These are phyloP conservation scores for Casuarina cunninghamiana DNA, from an alignment of 306 rosid species.

Conservation along the genomic window DNA sequence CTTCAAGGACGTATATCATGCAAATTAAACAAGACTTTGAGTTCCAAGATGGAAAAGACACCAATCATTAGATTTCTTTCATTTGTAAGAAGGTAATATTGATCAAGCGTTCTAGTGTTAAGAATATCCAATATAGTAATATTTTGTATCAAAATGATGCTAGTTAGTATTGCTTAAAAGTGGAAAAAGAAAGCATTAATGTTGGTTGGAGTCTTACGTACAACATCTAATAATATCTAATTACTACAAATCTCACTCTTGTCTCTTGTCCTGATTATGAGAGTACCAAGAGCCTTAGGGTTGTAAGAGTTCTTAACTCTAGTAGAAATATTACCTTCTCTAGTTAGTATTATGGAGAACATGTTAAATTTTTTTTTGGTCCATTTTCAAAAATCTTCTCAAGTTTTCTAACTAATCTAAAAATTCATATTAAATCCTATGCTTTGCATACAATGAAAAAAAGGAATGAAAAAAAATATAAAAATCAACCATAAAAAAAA, in stretches of 20 bases:
- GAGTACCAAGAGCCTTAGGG: slow-evolving; percentile 93
- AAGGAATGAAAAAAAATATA: background rate
- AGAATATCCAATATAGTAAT: slow-evolving; percentile 97
- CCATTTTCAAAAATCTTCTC: too few species aligned
- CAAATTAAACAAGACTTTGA: slow-evolving; percentile 17
- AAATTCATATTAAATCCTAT: too few species aligned
- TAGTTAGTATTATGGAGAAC: slow-evolving; percentile 99
- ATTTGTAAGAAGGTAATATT: slow-evolving; percentile 89
- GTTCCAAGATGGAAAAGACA: slow-evolving; percentile 2
- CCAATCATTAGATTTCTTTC: slow-evolving; percentile 46
- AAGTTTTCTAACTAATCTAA: too few species aligned
- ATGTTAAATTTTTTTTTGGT: slow-evolving; percentile 43
- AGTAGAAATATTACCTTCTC: slow-evolving; percentile 94
- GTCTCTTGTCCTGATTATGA: slow-evolving; percentile 82
- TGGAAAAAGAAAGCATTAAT: slow-evolving; percentile 27
- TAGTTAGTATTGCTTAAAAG: slow-evolving; percentile 79
- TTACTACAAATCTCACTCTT: slow-evolving; percentile 72
- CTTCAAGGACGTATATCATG: slow-evolving; percentile 37
- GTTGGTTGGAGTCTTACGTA: slow-evolving; percentile 16
- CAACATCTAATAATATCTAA: slow-evolving; percentile 18
- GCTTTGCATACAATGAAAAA: too few species aligned
- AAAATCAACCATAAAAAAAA: background rate
- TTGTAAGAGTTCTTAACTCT: slow-evolving; percentile 97
- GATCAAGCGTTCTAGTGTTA: slow-evolving; percentile 97
- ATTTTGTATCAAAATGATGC: slow-evolving; percentile 87